Conservation (phyloP, 2,329 filamentous ascomycete species). For the Domatiomyces catenatus region DNA sequence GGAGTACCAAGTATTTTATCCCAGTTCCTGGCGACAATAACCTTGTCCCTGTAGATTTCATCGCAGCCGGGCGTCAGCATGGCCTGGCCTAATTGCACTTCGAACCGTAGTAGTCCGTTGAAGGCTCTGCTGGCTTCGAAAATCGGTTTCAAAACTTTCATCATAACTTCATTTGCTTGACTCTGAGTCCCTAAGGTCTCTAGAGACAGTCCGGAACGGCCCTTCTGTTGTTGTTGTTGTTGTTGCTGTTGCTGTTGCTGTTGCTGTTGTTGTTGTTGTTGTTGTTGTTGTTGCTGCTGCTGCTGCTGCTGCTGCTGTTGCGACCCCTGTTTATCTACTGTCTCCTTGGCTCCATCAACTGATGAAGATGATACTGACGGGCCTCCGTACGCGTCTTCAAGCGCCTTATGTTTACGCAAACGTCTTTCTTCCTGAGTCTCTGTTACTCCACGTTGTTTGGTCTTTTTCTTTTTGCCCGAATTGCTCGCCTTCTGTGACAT, state of each 20-base stretch:
- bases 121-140: constrained; percentile 24
- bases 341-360: neutral
- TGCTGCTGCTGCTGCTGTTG: neutral
- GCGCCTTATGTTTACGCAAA: neutral
- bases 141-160: constrained; percentile 18
- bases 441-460: constrained; percentile 2
- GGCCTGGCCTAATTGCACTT: constrained; percentile 25
- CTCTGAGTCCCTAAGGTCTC: neutral
- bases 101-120: constrained; percentile 21
- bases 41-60: constrained; percentile 3
- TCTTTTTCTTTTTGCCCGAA: constrained; percentile 7
- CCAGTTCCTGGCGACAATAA: constrained; percentile 13
- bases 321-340: neutral
- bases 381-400: constrained; percentile 1
- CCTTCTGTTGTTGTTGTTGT: neutral
- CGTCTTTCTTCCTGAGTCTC: neutral
- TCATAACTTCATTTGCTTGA: constrained; percentile 16
- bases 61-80: constrained; percentile 8
- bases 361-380: neutral
- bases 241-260: neutral
- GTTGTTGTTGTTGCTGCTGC: neutral
- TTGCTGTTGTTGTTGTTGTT: neutral
- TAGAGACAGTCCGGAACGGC: neutral
- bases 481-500: constrained; percentile 12
- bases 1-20: constrained; percentile 20